Percentiles rank a stretch among this genome's conserved stretches.
Conservation (phyloP, 2,329 filamentous ascomycete genomes). For the Nannizzia gypsea region DNA sequence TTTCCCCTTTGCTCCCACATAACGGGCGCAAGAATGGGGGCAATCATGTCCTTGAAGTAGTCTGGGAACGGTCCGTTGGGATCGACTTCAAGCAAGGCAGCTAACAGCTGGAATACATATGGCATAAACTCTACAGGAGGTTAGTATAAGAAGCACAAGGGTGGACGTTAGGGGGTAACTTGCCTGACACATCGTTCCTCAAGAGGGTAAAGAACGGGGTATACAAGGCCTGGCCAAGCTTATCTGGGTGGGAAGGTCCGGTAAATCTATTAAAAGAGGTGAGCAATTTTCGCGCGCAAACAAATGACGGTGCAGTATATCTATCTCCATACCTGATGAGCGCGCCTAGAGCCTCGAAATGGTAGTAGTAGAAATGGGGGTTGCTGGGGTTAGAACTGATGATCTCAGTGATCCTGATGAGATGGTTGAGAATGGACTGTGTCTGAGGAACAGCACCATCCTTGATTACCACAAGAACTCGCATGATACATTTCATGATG, state of each 20-base stretch:
- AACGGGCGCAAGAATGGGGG: slow-evolving; percentile 63
- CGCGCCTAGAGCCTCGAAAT: slow-evolving; percentile 88
- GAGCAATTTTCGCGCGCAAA: slow-evolving; percentile 11
- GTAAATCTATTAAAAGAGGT: slow-evolving; percentile 40
- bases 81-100: slow-evolving; percentile 78
- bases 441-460: slow-evolving; percentile 64
- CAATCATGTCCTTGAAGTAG: slow-evolving; percentile 68
- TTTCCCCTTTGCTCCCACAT: slow-evolving; percentile 91
- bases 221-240: slow-evolving; percentile 72
- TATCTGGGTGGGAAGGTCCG: slow-evolving; percentile 55
- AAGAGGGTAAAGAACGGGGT: slow-evolving; percentile 71
- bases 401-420: slow-evolving; percentile 79
- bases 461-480: slow-evolving; percentile 85
- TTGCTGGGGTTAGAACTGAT: slow-evolving; percentile 95
- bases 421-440: slow-evolving; percentile 67
- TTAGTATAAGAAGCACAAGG: slow-evolving; percentile 16
- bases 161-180: slow-evolving; percentile 20
- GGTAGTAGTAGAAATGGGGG: slow-evolving; percentile 95
- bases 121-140: slow-evolving; percentile 66
- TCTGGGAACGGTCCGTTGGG: slow-evolving; percentile 64
- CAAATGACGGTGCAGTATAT: neutral
- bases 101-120: slow-evolving; percentile 91
- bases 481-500: slow-evolving; percentile 96
- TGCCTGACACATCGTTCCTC: slow-evolving; percentile 67
- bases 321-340: slow-evolving; percentile 63